Conservation (phyloP, 2,329 filamentous ascomycete genomes). For the Aspergillus sclerotialis region DNA sequence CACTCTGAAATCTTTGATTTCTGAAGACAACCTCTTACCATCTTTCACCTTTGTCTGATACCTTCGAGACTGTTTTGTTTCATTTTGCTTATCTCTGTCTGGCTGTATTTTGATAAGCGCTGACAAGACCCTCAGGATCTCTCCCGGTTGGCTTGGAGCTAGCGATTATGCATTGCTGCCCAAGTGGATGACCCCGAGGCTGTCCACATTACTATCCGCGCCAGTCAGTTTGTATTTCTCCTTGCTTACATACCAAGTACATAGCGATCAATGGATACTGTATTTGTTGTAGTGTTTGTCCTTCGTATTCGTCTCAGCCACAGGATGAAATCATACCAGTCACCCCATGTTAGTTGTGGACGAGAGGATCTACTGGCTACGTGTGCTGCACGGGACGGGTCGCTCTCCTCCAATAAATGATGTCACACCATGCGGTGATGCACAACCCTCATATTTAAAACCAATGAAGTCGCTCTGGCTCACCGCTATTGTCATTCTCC, state of each 20-base stretch:
- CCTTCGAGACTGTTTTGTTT: slow-evolving; percentile 8
- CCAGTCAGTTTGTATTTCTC: too few species aligned
- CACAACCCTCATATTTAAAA: too few species aligned
- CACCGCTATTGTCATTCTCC: not conserved
- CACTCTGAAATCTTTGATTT: slow-evolving; percentile 35
- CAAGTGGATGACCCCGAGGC: too few species aligned
- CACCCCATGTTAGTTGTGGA: too few species aligned
- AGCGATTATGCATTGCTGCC: slow-evolving; percentile 7
- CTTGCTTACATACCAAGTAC: too few species aligned
- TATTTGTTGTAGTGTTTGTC: too few species aligned
- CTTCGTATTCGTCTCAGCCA: not conserved
- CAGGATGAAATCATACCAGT: not conserved
- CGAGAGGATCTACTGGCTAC: too few species aligned
- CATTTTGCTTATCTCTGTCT: slow-evolving; percentile 4
- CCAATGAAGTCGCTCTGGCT: too few species aligned
- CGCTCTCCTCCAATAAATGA: not conserved
- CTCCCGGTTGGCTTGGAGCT: not conserved
- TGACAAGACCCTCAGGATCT: not conserved
- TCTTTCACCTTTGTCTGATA: slow-evolving; percentile 31
- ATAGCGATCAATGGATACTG: too few species aligned
- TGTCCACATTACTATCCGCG: too few species aligned
- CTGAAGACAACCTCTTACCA: slow-evolving; percentile 36
- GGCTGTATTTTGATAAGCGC: slow-evolving; percentile 6
- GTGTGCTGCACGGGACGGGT: too few species aligned
- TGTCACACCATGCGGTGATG: too few species aligned